Evolutionary conservation across 1,284 basidiomycete genomes (phyloP).

Genomic region (Stereum hirsutum): DNA sequence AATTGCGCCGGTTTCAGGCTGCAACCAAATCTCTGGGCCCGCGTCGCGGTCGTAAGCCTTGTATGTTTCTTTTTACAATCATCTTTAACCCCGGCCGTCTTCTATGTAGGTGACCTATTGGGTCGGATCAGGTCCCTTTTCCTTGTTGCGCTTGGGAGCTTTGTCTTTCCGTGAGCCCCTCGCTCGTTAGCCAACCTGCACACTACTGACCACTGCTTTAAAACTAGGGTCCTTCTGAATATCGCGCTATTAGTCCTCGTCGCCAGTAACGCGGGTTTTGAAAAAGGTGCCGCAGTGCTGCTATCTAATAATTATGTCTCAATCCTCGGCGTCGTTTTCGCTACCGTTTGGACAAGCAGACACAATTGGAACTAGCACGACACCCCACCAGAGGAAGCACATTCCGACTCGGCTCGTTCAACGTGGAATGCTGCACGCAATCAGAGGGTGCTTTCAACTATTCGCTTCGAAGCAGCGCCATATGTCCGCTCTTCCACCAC

Average conservation of each 20-base stretch:
- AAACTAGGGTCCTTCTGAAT: not conserved
- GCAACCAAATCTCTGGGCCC: not conserved
- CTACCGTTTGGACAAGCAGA: not conserved
- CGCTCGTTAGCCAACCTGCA: not conserved
- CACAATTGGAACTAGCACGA: not conserved
- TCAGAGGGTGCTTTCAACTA: not conserved
- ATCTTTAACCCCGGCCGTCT: not conserved
- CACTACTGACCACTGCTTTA: not conserved
- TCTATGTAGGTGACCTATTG: not conserved
- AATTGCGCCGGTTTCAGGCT: not conserved
- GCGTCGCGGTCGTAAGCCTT: not conserved
- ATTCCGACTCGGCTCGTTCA: not conserved
- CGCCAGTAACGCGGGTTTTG: not conserved
- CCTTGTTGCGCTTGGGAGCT: not conserved
- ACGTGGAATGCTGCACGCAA: not conserved
- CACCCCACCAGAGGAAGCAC: not conserved
- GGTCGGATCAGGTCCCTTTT: not conserved
- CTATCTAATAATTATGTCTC: not conserved
- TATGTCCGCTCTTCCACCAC: too few species aligned
- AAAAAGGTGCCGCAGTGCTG: not conserved
- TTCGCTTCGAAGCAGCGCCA: not conserved
- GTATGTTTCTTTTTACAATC: not conserved
- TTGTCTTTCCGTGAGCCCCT: not conserved
- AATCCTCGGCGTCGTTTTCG: not conserved
- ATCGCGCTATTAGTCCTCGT: not conserved